Percentiles rank a stretch among this genome's conserved stretches.
These are phyloP conservation scores for Hirschioporus abietinus DNA, from an alignment of 768 basidiomycete genomes.

Conservation along the genomic window DNA sequence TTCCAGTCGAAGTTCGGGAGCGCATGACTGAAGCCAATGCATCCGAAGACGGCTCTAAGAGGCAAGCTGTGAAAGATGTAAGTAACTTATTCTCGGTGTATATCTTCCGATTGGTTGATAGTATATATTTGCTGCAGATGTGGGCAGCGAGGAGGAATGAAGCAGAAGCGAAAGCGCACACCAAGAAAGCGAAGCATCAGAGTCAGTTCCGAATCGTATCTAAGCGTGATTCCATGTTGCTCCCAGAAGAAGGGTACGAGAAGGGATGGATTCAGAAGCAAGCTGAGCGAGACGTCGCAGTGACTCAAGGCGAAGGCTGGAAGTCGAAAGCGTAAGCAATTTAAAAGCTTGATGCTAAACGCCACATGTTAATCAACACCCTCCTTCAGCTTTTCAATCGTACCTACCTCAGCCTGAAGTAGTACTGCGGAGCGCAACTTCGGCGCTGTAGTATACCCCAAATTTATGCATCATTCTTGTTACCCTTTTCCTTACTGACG, in stretches of 20 bases:
- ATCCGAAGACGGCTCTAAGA: constrained; percentile 21
- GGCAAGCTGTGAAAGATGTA: constrained; percentile 23
- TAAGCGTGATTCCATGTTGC: constrained; percentile 27
- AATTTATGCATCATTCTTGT: not conserved
- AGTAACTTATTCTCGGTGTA: not conserved
- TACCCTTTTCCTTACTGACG: not conserved
- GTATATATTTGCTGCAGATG: not conserved
- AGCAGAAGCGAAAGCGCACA: constrained; percentile 22
- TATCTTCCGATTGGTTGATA: not conserved
- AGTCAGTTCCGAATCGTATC: constrained; percentile 32
- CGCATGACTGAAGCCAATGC: constrained; percentile 31
- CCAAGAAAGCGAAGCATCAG: constrained; percentile 25
- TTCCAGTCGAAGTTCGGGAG: constrained; percentile 28
- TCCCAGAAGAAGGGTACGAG: constrained; percentile 28
- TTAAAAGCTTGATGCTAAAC: not conserved
- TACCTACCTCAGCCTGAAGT: not conserved
- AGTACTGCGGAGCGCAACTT: not conserved
- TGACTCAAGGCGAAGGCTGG: constrained; percentile 27
- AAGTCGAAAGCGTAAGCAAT: constrained; percentile 19
- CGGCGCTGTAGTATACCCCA: too few species aligned
- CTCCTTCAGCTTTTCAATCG: not conserved
- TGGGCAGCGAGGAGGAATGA: constrained; percentile 6
- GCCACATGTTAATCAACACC: not conserved
- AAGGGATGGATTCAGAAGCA: constrained; percentile 26
- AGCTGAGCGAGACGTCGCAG: constrained; percentile 26